Percentiles rank a stretch among this genome's conserved stretches.
Evolutionary conservation across 805 yeast species (phyloP).

Genomic region (Saccharomyces eubayanus): DNA sequence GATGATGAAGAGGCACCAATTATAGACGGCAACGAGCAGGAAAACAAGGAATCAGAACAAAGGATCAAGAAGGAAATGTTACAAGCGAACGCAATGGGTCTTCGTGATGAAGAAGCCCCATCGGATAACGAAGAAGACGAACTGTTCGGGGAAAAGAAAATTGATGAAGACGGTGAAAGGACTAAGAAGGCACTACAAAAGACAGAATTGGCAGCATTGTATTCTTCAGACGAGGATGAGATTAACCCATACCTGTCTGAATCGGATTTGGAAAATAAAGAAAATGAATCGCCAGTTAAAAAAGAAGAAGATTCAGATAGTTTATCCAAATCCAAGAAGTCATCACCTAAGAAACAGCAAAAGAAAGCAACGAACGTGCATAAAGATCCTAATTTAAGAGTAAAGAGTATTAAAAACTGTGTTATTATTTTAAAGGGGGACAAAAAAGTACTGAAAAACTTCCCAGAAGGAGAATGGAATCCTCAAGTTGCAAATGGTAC

Average conservation of each 20-base stretch:
- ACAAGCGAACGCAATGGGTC: constrained; percentile 63
- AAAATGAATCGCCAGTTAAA: constrained; percentile 4
- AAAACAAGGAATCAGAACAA: constrained; percentile 78
- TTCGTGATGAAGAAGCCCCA: constrained; percentile 52
- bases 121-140: constrained; percentile 64
- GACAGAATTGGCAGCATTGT: constrained; percentile 68
- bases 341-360: constrained; percentile 20
- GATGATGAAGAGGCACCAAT: constrained; percentile 99
- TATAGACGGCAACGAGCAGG: constrained; percentile 92
- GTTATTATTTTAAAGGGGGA: constrained; percentile 59
- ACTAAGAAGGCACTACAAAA: constrained; percentile 75
- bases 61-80: constrained; percentile 80
- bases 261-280: constrained; percentile 50
- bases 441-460: constrained; percentile 47
- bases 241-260: constrained; percentile 74
- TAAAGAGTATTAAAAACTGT: constrained; percentile 44
- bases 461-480: constrained; percentile 82
- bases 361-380: constrained; percentile 6
- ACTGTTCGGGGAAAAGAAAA: constrained; percentile 62
- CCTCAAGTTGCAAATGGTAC: constrained; percentile 37
- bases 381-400: constrained; percentile 32
- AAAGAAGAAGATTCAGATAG: constrained; percentile 5
- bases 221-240: constrained; percentile 82
- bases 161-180: constrained; percentile 85
- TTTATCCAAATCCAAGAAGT: constrained; percentile 9